A percentile compares a stretch with the other conserved stretches of the same genome.
Evolutionary conservation across 805 yeast genomes (phyloP).

Genomic region (Kuraishia molischiana): DNA sequence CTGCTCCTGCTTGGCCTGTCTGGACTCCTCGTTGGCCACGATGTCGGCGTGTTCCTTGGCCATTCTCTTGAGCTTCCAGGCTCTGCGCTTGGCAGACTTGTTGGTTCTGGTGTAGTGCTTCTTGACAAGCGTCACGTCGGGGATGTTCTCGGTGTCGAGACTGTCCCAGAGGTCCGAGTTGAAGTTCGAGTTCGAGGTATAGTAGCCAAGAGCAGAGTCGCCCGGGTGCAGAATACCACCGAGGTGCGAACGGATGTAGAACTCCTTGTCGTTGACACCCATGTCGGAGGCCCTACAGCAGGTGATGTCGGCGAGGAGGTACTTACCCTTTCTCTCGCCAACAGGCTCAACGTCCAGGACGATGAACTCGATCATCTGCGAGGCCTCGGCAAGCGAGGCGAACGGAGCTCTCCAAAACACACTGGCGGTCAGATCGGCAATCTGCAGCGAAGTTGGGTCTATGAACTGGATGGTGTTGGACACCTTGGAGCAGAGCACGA

Average conservation of each 20-base stretch:
- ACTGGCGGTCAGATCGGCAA: constrained; percentile 59
- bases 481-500: constrained; percentile 78
- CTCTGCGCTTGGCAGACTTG: constrained; percentile 66
- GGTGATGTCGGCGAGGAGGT: constrained; percentile 81
- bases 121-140: constrained; percentile 86
- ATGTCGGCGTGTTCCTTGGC: constrained; percentile 90
- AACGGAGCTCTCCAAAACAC: constrained; percentile 83
- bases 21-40: constrained; percentile 57
- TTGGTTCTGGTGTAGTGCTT: constrained; percentile 77
- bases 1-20: constrained; percentile 78
- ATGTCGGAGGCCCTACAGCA: constrained; percentile 84
- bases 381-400: constrained; percentile 60
- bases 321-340: constrained; percentile 66
- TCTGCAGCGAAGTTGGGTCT: constrained; percentile 75
- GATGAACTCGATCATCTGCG: constrained; percentile 76
- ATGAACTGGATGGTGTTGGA: constrained; percentile 78
- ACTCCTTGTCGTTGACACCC: constrained; percentile 78
- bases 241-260: constrained; percentile 79
- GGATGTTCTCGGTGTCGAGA: constrained; percentile 50
- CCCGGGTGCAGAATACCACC: constrained; percentile 97
- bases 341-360: constrained; percentile 93
- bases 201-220: constrained; percentile 90
- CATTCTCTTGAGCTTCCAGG: constrained; percentile 94
- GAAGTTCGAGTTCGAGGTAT: constrained; percentile 73
- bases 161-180: constrained; percentile 81